Evolutionary conservation across 192 early-diverging fungal species (phyloP), one percentile per base, ranked within the genome.

Genomic region (Gamsiella multidivaricata): DNA sequence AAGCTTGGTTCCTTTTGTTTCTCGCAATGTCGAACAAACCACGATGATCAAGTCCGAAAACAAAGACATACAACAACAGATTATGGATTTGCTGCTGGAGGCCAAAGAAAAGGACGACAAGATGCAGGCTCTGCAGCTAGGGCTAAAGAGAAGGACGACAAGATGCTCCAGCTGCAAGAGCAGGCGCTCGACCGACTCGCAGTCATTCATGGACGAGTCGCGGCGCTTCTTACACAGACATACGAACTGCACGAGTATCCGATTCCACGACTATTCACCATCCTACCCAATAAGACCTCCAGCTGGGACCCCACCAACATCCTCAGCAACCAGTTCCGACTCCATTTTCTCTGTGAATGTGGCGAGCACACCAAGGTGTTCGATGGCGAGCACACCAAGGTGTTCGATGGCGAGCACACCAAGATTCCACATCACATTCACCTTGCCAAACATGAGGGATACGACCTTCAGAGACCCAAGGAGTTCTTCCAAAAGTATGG

Each of bases 121-220:
- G 14, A 17, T 51, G 49, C 9, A 28, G 3, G 22, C 49, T 8
- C 49, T 51, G 49, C 49, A 51, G 14, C 22, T 51, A 14, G 49
- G 49, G n/a, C 22, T 23, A 51, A 51, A 5, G 25, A 51, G 49
- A 51, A 51, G 22, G 49, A 51, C 14, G 49, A 51, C 49, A 51
- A 25, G 49, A 25, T 51, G n/a, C 6, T 49, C 29, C 23, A 51
- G 8, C 14, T 51, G 14, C 49, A 51, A 37, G 28, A 32, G 3
- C n/a, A 26, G 22, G 49, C 49, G 23, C 49, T 51, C 29, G 58
- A 60, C 42, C 17, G 29, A 9, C 43, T 46, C 18, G 29, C 31
- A 3, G 18, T 32, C 5, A 18, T 43, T 31, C 58, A 60, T 15
- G 20, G 9, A 22, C 9, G 20, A 20, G 47, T 20, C 20, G 47